Percentiles rank a stretch among this genome's conserved stretches.
Conservation (phyloP, 352 stramenopile species). For the Globisporangium spiculum region DNA sequence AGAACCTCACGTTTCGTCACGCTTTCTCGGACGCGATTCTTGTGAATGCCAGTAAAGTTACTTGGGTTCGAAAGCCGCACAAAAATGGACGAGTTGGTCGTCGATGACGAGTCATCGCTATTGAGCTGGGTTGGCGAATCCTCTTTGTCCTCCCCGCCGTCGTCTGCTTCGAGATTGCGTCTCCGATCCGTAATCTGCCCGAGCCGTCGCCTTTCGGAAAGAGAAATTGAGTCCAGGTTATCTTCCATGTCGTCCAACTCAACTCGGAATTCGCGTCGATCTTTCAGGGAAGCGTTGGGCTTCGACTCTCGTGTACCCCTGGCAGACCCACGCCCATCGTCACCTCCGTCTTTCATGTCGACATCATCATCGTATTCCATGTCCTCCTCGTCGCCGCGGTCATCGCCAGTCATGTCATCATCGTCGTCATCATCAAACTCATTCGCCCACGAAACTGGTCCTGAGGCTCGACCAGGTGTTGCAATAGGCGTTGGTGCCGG, state of each 20-base stretch:
- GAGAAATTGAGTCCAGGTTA: conserved; percentile 36
- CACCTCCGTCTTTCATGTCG: conserved; percentile 50
- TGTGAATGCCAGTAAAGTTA: conserved; percentile 89
- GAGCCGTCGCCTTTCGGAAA: conserved; percentile 35
- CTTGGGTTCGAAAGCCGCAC: conserved; percentile 82
- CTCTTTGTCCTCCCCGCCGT: conserved; percentile 22
- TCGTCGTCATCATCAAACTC: conserved; percentile 68
- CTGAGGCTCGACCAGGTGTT: conserved; percentile 18
- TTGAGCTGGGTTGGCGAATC: conserved; percentile 47
- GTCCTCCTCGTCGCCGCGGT: conserved; percentile 38
- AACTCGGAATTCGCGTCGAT: conserved; percentile 52
- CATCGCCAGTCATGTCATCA: conserved; percentile 51
- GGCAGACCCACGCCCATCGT: conserved; percentile 23
- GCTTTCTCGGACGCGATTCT: conserved; percentile 79
- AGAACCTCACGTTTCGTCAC: conserved; percentile 78
- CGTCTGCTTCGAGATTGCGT: conserved; percentile 21
- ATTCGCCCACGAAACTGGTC: conserved; percentile 63
- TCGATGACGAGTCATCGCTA: conserved; percentile 64
- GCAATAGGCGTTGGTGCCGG: conserved; percentile 2
- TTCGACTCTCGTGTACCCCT: conserved; percentile 13
- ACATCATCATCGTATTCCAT: conserved; percentile 42
- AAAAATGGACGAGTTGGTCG: conserved; percentile 56
- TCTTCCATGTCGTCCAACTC: conserved; percentile 48
- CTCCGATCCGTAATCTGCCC: conserved; percentile 30
- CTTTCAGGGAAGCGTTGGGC: conserved; percentile 12